Evolutionary conservation across 2,329 filamentous ascomycete genomes (phyloP), one percentile per base, ranked within the genome.

Genomic region (Hypoxylon sp.): DNA sequence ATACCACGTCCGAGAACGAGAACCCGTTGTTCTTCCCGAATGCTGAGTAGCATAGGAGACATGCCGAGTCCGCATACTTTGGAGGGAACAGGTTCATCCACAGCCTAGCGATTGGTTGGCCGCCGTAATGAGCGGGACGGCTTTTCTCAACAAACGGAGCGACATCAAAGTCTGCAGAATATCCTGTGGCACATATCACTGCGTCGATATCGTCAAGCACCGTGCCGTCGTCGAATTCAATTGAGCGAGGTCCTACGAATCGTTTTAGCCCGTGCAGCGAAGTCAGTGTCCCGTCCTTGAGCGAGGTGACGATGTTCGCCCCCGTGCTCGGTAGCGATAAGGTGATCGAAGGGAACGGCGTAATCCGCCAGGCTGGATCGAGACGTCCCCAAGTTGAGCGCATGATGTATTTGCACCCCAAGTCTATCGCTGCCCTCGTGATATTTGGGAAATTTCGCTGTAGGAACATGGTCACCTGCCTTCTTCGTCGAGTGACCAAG

Each of bases 31-130:
- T 70, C 65, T 79, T 70, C 67, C 76, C 72, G 32, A 65, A 75
- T 2, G 72, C 69, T 13, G 75, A 77, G 50, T 77, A 72, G 32
- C 75, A 75, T 0, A 80, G 67, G 30, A 82, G 75, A 0, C 77
- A 79, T 14, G 81, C 71, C 13, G 79, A 81, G 32, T 80, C 75
- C 0, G 80, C 78, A 30, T 81, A 76, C 14, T 75, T 68, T 0
- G 79, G 76, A 0, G 80, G 79, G 65, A 83, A 82, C 2, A 81
- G 73, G 65, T 82, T 82, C 62, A 79, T 79, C 56, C 80, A 83
- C 0, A 83, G 67, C 2, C 76, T 68, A 1, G 76, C 73, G 0
- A 81, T 74, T 0, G 67, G 50, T 45, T 71, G 73, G 5, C 69
- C 73, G n/a, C 72, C 76, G 11, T 76, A 74, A 10, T 75, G 74